Evolutionary conservation across 2,329 filamentous ascomycete genomes (phyloP), one percentile per base, ranked within the genome.

Genomic region (Elsinoe batatas): DNA sequence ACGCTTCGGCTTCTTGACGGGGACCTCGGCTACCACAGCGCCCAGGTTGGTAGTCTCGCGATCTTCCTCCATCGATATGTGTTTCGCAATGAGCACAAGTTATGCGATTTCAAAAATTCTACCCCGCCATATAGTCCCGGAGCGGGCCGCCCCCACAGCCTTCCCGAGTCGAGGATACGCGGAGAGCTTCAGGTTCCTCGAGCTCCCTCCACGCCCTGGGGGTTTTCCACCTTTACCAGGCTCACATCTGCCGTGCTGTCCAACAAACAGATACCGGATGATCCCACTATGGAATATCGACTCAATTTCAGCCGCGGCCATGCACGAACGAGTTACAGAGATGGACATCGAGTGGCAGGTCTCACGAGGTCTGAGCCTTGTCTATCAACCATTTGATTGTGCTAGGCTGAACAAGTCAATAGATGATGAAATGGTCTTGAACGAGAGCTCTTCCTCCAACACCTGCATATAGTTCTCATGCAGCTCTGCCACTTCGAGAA

Each of bases 1-100:
- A 71, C 91, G 91, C 75, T 88, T 95, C 18, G 93, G 93, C 64
- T 91, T 86, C 66, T 79, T 88, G 49, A 72, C 69, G 1, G 67
- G 67, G 17, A 75, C 83, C 38, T 85, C 81, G 61, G 86, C 81
- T 53, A 80, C 78, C 11, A 82, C 83, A 40, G 86, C 77, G 57
- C 86, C 86, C 26, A 91, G 72, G 64, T 90, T 85, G 32, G 83
- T 79, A 59, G 82, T 76, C 32, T 79, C 81, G 62, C 87, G 76
- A 66, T 91, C 87, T 63, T 87, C 82, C 68, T 91, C 87, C 88
- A 91, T 91, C n/a, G 15, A 30, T 46, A 12, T 22, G 40, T 20
- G 26, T 12, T 44, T 5, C 26, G 7, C 7, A 7, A 30, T 30
- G 26, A 5, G 26, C 26, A 7, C 26, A 30, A 30, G 4, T 30